Base-by-base conservation (phyloP, 441 rosid species). In the Populus hybrid region DNA sequence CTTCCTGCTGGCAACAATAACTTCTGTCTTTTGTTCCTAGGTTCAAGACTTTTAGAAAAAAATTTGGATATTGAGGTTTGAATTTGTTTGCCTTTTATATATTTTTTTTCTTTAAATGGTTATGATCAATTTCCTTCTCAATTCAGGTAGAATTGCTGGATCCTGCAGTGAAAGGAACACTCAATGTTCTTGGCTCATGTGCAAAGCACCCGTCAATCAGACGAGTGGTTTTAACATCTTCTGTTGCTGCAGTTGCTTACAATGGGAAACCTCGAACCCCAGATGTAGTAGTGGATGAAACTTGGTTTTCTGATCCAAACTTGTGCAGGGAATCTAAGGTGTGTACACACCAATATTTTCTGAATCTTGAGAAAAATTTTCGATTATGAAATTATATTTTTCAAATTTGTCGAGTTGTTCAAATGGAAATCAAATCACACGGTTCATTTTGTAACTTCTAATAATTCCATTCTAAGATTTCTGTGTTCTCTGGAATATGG, bases 81-180 rank as follows among this genome's bases (percentile, higher is more conserved):
- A 8, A 67, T 54, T 32, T 26, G 18, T 23, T 34, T 16, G 8
- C 36, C 36, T 34, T 34, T 34, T 34, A 6, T 6, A 6, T 6
- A 34, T 12, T 10, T 10, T 34, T 65, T 11, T 24, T 6, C 57
- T 71, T 66, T 6, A 68, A n/a, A 32, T 54, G 59, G 38, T 69
- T 75, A 11, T 81, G 21, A 59, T 23, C 21, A 57, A 57, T 74
- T 30, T 61, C 70, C 36, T 34, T 50, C 34, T 64, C 63, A 50
- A 82, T 73, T 73, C 81, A 95, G 98, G 89, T 83, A 36, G 99
- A 95, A 81, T 81, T 92, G 82, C 81, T 95, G 24, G 99, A 93
- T 84, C 98, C 98, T 66, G 98, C 98, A 1, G 88, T 93, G 83
- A 95, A 93, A 73, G 97, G 99, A 83, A 95, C 96, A 26, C 81